Conservation (phyloP, 345 rosid species). For the Camelina sativa region DNA sequence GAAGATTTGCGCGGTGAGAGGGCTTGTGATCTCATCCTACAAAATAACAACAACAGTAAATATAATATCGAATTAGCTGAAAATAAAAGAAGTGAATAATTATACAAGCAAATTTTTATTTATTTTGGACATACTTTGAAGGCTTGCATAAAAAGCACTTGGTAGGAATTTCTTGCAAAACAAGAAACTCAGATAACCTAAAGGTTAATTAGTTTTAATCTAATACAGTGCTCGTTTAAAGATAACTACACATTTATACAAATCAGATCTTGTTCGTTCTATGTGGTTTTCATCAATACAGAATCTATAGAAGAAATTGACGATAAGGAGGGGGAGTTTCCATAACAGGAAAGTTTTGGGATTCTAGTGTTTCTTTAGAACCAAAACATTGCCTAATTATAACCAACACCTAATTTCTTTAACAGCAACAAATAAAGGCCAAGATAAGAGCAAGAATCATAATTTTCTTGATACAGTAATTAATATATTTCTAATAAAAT, state of each 20-base stretch:
- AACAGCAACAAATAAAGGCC: neutral
- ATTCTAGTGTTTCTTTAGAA: slow-evolving; percentile 30
- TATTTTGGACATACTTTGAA: slow-evolving; percentile 31
- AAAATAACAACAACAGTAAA: slow-evolving; percentile 16
- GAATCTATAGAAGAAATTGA: slow-evolving; percentile 26
- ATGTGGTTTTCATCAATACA: slow-evolving; percentile 19
- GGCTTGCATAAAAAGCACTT: slow-evolving; percentile 35
- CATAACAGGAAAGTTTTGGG: slow-evolving; percentile 36
- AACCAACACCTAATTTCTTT: slow-evolving; percentile 19
- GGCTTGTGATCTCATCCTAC: slow-evolving; percentile 85
- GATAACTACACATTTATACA: slow-evolving; percentile 18
- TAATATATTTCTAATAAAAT: neutral
- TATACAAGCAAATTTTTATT: neutral
- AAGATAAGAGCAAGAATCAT: slow-evolving; percentile 4
- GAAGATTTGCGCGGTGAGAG: slow-evolving; percentile 69
- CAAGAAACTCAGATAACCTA: slow-evolving; percentile 19
- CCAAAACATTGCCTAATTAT: slow-evolving; percentile 16
- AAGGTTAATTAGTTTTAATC: neutral
- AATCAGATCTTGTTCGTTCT: slow-evolving; percentile 23
- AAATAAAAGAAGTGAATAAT: neutral
- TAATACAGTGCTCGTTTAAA: slow-evolving; percentile 2
- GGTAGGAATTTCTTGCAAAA: slow-evolving; percentile 16
- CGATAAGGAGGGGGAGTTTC: slow-evolving; percentile 34
- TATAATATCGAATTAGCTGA: neutral
- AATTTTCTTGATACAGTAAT: neutral